Percentiles rank a stretch among this genome's conserved stretches.
Evolutionary conservation across 306 rosid genomes (phyloP).

Genomic region (Quercus rubra): DNA sequence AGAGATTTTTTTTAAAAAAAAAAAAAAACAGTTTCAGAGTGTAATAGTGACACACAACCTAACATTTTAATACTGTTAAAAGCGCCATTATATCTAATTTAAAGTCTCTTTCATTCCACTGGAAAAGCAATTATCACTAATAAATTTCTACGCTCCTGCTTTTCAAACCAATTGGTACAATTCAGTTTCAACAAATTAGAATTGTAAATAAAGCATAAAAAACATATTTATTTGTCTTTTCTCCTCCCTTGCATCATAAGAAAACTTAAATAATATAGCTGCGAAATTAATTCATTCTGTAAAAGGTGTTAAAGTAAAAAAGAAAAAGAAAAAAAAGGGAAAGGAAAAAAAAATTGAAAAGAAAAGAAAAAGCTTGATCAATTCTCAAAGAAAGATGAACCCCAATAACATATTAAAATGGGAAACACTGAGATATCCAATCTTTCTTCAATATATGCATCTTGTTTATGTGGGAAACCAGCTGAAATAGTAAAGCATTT

Average conservation of each 20-base stretch:
- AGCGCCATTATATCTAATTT: neutral
- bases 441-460: neutral
- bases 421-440: neutral
- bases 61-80: neutral
- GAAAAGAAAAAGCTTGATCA: neutral
- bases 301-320: neutral
- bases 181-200: neutral
- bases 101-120: neutral
- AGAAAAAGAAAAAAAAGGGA: neutral
- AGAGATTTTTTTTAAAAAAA: neutral
- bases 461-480: too few relatives aligned
- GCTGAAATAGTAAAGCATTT: neutral
- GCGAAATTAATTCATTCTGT: neutral
- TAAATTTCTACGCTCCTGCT: neutral
- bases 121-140: neutral
- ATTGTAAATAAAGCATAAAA: neutral
- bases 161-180: neutral
- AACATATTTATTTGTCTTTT: neutral
- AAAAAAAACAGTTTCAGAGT: neutral
- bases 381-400: neutral
- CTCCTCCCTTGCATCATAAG: neutral
- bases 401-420: neutral
- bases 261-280: neutral
- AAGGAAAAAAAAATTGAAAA: neutral
- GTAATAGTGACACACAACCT: neutral